These are phyloP conservation scores for Botrytis elliptica DNA, from an alignment of 2,329 filamentous ascomycete species.

Conservation along the genomic window DNA sequence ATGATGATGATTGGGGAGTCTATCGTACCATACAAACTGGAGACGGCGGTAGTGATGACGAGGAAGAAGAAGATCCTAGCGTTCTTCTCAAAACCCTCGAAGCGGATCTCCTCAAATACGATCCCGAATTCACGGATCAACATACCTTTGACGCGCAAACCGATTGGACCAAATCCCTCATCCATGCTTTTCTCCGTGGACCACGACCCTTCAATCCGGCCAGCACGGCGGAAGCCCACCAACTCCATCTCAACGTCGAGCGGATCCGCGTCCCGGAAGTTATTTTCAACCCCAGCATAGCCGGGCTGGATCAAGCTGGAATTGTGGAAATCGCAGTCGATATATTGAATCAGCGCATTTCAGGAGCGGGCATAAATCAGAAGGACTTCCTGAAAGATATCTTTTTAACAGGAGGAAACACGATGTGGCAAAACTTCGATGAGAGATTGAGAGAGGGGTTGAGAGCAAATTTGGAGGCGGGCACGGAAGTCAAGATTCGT, in stretches of 20 bases:
- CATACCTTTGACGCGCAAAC: slow-evolving; percentile 88
- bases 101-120: slow-evolving; percentile 79
- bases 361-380: slow-evolving; percentile 51
- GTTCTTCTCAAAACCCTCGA: slow-evolving; percentile 74
- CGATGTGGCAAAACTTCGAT: slow-evolving; percentile 82
- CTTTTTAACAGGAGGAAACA: slow-evolving; percentile 93
- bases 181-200: slow-evolving; percentile 88
- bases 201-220: slow-evolving; percentile 82
- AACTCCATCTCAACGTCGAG: slow-evolving; percentile 95
- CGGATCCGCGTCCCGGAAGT: slow-evolving; percentile 92
- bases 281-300: slow-evolving; percentile 88
- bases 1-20: slow-evolving; percentile 97
- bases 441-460: slow-evolving; percentile 74
- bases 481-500: slow-evolving; percentile 43
- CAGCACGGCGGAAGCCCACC: slow-evolving; percentile 76
- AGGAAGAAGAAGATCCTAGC: slow-evolving; percentile 85
- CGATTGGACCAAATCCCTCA: slow-evolving; percentile 89
- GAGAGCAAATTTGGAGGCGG: slow-evolving; percentile 67
- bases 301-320: slow-evolving; percentile 88
- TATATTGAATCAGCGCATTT: slow-evolving; percentile 80
- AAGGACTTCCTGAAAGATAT: slow-evolving; percentile 78
- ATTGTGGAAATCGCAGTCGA: slow-evolving; percentile 89
- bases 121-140: slow-evolving; percentile 86
- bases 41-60: slow-evolving; percentile 80
- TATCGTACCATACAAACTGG: slow-evolving; percentile 90